Percentiles rank a stretch among this genome's conserved stretches.
Conservation (phyloP, 805 yeast genomes). For the Wickerhamiella domercqiae region DNA sequence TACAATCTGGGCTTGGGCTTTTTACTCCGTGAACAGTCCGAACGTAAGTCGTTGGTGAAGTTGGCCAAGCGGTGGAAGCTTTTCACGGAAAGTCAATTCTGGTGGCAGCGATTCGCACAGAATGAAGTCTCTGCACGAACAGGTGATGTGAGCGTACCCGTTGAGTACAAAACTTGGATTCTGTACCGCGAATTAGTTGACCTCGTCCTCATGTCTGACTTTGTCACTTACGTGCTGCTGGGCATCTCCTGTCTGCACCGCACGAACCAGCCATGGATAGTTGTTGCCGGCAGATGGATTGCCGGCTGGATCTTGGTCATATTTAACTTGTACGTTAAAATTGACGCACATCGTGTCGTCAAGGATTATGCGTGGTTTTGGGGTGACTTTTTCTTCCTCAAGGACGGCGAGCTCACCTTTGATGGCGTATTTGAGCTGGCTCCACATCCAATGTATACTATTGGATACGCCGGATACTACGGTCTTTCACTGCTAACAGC, state of each 20-base stretch:
- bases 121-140: constrained; percentile 22
- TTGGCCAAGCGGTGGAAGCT: constrained; percentile 34
- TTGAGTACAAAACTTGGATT: constrained; percentile 73
- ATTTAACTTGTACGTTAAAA: constrained; percentile 71
- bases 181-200: constrained; percentile 67
- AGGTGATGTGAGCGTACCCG: constrained; percentile 28
- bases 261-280: constrained; percentile 25
- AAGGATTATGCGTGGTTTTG: constrained; percentile 91
- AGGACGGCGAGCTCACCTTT: constrained; percentile 53
- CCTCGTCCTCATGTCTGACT: constrained; percentile 71
- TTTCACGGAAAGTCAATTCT: constrained; percentile 30
- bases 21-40: constrained; percentile 50
- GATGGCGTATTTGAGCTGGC: constrained; percentile 84
- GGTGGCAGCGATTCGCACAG: constrained; percentile 22
- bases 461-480: constrained; percentile 76
- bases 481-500: constrained; percentile 68
- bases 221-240: constrained; percentile 53
- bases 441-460: constrained; percentile 87
- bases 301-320: constrained; percentile 48
- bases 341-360: constrained; percentile 76
- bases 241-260: constrained; percentile 7
- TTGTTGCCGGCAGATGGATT: constrained; percentile 34
- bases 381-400: constrained; percentile 84
- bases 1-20: constrained; percentile 74
- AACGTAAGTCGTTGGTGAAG: constrained; percentile 36